A percentile compares a stretch with the other conserved stretches of the same genome.
Evolutionary conservation across 208 protist species (phyloP).

Genomic region (Wallacemonas collosoma): DNA sequence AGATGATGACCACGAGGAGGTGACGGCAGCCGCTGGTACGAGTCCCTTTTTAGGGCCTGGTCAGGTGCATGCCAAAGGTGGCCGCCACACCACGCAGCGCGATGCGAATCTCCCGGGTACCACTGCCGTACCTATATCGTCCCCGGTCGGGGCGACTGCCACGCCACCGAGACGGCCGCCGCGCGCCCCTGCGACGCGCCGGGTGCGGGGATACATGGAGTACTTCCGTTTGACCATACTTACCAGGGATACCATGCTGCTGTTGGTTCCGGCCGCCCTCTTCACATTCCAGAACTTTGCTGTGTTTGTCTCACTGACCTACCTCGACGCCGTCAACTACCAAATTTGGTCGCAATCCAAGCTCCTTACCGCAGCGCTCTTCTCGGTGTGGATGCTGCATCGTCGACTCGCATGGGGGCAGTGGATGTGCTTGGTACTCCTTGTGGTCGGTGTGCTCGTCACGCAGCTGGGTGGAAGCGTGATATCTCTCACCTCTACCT

Average conservation of each 20-base stretch:
- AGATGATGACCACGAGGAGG: not conserved
- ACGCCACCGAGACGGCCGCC: slow-evolving; percentile 18
- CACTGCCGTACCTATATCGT: not conserved
- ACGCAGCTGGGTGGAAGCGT: slow-evolving; percentile 30
- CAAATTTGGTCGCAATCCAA: slow-evolving; percentile 85
- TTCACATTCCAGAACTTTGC: slow-evolving; percentile 82
- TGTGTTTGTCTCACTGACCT: slow-evolving; percentile 64
- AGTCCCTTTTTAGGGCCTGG: no score
- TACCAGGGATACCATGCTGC: slow-evolving; percentile 53
- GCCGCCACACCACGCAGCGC: not conserved
- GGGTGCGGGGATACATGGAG: slow-evolving; percentile 13
- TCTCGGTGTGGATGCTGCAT: slow-evolving; percentile 70
- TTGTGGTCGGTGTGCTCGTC: slow-evolving; percentile 66
- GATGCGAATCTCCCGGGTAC: not conserved
- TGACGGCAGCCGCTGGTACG: not conserved
- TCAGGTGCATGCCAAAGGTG: no score
- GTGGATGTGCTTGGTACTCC: slow-evolving; percentile 60
- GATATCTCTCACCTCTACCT: not conserved
- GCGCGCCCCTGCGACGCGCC: not conserved
- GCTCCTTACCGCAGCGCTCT: slow-evolving; percentile 65
- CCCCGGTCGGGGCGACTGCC: not conserved
- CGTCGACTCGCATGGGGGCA: slow-evolving; percentile 57
- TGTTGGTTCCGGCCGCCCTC: slow-evolving; percentile 65
- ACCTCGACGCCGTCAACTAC: slow-evolving; percentile 75
- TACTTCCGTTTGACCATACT: slow-evolving; percentile 36